Conservation (phyloP, 139 green algal species). For the Chlorella sp. region DNA sequence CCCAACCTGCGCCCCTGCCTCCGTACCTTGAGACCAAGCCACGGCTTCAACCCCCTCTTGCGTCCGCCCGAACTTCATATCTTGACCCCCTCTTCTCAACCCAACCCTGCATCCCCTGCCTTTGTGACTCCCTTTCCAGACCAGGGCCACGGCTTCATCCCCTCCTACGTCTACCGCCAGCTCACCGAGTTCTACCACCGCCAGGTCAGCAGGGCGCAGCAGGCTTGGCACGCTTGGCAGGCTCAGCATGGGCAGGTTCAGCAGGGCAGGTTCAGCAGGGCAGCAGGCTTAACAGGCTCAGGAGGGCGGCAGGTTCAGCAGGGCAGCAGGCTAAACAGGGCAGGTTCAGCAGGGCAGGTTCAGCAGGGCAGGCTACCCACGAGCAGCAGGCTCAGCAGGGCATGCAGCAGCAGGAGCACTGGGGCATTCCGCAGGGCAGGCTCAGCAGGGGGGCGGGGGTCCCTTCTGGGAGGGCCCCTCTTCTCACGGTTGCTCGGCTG, state of each 20-base stretch:
- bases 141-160: conserved; percentile 58
- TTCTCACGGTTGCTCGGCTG: no score
- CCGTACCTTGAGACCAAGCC: no score
- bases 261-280: not conserved
- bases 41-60: not conserved
- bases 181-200: conserved; percentile 53
- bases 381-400: no score
- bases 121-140: conserved; percentile 15
- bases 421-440: no score
- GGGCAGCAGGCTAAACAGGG: not conserved
- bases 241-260: no score
- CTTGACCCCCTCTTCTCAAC: not conserved
- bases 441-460: no score
- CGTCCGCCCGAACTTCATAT: not conserved
- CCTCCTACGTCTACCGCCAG: conserved; percentile 52
- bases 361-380: not conserved
- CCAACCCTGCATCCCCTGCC: no score
- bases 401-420: no score
- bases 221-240: not conserved
- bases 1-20: no score
- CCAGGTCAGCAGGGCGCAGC: conserved; percentile 28
- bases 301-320: not conserved
- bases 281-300: not conserved
- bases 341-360: not conserved
- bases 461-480: no score